Evolutionary conservation across 2,329 filamentous ascomycete genomes (phyloP).

Genomic region (Aspergillus sp.): DNA sequence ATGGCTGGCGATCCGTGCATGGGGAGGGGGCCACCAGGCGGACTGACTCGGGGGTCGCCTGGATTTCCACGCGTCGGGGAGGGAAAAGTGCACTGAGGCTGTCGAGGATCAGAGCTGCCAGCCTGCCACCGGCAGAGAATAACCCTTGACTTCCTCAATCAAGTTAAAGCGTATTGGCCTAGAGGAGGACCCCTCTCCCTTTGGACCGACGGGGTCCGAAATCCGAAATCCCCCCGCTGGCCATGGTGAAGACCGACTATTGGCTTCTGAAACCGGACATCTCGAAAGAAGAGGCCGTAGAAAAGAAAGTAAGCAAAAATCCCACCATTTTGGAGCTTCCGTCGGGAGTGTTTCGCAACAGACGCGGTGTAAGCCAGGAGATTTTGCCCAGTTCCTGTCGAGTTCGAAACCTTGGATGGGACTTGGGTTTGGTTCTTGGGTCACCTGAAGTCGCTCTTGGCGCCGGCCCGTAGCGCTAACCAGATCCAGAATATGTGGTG

Average conservation of each 20-base stretch:
- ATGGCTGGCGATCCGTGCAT: conserved; percentile 19
- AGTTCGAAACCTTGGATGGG: background rate
- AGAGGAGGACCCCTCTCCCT: conserved; percentile 1
- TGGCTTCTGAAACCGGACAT: conserved; percentile 10
- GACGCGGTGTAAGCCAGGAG: conserved; percentile 4
- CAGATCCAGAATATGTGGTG: conserved; percentile 19
- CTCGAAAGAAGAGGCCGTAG: background rate
- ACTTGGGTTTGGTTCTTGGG: background rate
- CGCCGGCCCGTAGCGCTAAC: conserved; percentile 16
- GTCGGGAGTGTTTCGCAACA: conserved; percentile 4
- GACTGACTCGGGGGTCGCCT: background rate
- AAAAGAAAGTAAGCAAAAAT: background rate
- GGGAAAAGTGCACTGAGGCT: background rate
- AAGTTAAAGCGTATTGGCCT: conserved; percentile 1
- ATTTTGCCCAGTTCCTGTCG: background rate
- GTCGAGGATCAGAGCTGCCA: background rate
- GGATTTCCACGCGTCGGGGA: background rate
- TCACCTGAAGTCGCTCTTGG: conserved; percentile 12
- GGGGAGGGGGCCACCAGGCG: background rate
- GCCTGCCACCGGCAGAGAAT: background rate
- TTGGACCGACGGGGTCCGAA: conserved; percentile 4
- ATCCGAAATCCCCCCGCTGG: conserved; percentile 6
- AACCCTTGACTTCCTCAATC: conserved; percentile 1
- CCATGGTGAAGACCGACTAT: conserved; percentile 5
- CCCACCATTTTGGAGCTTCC: conserved; percentile 6